These are phyloP conservation scores for Lentinula guzmanii DNA, from an alignment of 768 basidiomycete species.

Conservation along the genomic window DNA sequence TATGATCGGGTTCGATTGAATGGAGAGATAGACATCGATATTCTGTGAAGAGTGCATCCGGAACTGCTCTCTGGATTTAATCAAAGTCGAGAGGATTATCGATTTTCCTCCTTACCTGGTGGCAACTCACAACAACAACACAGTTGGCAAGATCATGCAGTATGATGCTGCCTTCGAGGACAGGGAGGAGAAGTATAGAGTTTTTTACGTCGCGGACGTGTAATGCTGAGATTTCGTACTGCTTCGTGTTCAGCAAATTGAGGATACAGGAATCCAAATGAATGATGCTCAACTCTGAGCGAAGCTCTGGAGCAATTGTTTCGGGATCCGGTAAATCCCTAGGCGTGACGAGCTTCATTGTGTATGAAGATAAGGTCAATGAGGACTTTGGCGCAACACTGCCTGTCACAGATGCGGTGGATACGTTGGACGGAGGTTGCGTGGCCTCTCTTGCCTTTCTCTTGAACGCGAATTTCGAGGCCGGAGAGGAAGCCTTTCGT, in stretches of 20 bases:
- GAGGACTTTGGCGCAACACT: slow-evolving; percentile 4
- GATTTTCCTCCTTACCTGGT: slow-evolving; percentile 52
- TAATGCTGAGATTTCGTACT: slow-evolving; percentile 42
- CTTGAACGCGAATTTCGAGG: slow-evolving; percentile 69
- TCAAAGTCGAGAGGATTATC: neutral
- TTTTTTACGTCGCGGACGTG: slow-evolving; percentile 58
- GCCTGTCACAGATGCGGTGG: neutral
- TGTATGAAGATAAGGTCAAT: slow-evolving; percentile 36
- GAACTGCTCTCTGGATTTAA: slow-evolving; percentile 46
- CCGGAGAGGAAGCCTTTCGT: slow-evolving; percentile 22
- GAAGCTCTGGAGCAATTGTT: slow-evolving; percentile 20
- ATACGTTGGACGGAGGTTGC: slow-evolving; percentile 6
- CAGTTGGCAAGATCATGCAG: slow-evolving; percentile 60
- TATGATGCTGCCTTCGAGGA: slow-evolving; percentile 65
- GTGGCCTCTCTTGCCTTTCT: slow-evolving; percentile 25
- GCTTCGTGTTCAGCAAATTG: slow-evolving; percentile 28
- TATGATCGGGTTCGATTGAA: slow-evolving; percentile 71
- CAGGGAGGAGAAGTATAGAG: slow-evolving; percentile 61
- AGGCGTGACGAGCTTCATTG: slow-evolving; percentile 40
- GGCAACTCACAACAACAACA: slow-evolving; percentile 66
- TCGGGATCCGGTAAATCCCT: slow-evolving; percentile 33
- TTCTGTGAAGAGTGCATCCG: slow-evolving; percentile 75
- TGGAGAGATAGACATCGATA: slow-evolving; percentile 62
- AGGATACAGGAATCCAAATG: slow-evolving; percentile 66
- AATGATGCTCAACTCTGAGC: slow-evolving; percentile 54